A percentile compares a stretch with the other conserved stretches of the same genome.
Conservation (phyloP, 2,329 filamentous ascomycete genomes). For the Mycosphaerella sp. region DNA sequence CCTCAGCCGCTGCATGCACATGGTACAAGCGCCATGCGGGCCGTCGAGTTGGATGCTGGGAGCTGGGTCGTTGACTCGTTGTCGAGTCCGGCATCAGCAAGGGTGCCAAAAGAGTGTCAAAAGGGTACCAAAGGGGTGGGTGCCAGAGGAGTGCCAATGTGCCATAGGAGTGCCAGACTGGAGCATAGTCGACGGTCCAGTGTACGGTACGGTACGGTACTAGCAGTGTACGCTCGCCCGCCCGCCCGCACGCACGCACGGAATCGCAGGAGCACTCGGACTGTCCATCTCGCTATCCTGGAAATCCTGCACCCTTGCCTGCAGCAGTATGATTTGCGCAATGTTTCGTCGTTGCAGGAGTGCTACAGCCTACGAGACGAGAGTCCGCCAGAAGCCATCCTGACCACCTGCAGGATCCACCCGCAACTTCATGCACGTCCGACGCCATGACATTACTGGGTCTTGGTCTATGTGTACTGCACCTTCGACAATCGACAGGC, state of each 20-base stretch:
- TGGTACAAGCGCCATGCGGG: slow-evolving; percentile 22
- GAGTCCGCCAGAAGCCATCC: slow-evolving; percentile 18
- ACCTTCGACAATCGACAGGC: slow-evolving; percentile 11
- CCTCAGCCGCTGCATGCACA: slow-evolving; percentile 9
- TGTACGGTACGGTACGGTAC: too few relatives aligned
- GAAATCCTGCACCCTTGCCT: slow-evolving; percentile 18
- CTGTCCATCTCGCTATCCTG: slow-evolving; percentile 20
- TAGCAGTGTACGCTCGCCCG: too few relatives aligned
- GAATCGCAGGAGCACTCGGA: slow-evolving; percentile 14
- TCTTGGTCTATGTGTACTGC: slow-evolving; percentile 22
- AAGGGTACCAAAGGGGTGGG: too few relatives aligned
- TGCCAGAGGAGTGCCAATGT: too few relatives aligned
- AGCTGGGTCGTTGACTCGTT: slow-evolving; percentile 22
- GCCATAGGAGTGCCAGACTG: too few relatives aligned
- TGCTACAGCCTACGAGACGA: slow-evolving; percentile 24
- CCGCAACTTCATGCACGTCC: slow-evolving; percentile 19
- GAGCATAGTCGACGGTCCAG: too few relatives aligned
- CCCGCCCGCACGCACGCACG: too few relatives aligned
- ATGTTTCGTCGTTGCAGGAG: slow-evolving; percentile 25
- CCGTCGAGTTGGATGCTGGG: slow-evolving; percentile 19
- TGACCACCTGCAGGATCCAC: slow-evolving; percentile 24
- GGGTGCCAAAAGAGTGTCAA: slow-evolving; percentile 2
- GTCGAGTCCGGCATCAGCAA: slow-evolving; percentile 19
- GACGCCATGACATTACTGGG: slow-evolving; percentile 21
- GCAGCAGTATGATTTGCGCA: slow-evolving; percentile 20